Evolutionary conservation across 73 alveolate species (phyloP).

Genomic region (Durusdinium trenchii): DNA sequence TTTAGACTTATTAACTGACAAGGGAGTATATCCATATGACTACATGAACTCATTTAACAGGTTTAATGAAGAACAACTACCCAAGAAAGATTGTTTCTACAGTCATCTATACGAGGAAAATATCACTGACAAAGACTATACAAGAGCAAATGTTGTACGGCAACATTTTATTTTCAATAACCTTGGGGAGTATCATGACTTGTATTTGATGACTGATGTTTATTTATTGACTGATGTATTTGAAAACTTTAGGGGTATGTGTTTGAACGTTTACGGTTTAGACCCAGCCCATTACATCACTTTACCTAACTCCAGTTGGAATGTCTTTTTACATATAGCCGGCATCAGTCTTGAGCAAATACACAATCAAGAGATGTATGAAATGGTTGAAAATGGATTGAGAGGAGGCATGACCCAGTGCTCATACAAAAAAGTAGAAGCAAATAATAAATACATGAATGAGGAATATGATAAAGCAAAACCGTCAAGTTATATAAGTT

Average conservation of each 20-base stretch:
- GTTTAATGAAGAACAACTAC: constrained; percentile 12
- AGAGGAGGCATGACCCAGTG: not conserved
- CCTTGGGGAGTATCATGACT: constrained; percentile 1
- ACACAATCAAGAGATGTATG: not conserved
- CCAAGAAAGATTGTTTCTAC: not conserved
- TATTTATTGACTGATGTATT: constrained; percentile 25
- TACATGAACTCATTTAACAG: not conserved
- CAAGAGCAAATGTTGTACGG: not conserved
- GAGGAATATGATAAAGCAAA: not conserved
- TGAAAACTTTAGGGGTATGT: not conserved
- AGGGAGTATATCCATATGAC: constrained; percentile 28
- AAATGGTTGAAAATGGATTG: not conserved
- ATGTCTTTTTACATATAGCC: not conserved
- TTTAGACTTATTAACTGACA: constrained; percentile 25
- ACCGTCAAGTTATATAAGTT: not conserved
- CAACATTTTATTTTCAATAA: not conserved
- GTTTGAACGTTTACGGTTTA: not conserved
- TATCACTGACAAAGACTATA: not conserved
- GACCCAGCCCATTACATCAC: not conserved
- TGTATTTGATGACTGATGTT: constrained; percentile 12
- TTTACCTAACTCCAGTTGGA: not conserved
- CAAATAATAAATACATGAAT: not conserved
- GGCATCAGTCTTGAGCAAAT: not conserved
- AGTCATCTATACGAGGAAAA: not conserved
- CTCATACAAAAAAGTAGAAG: not conserved